These are phyloP conservation scores for Termitomyces sp. DNA, from an alignment of 768 basidiomycete species.

Conservation along the genomic window DNA sequence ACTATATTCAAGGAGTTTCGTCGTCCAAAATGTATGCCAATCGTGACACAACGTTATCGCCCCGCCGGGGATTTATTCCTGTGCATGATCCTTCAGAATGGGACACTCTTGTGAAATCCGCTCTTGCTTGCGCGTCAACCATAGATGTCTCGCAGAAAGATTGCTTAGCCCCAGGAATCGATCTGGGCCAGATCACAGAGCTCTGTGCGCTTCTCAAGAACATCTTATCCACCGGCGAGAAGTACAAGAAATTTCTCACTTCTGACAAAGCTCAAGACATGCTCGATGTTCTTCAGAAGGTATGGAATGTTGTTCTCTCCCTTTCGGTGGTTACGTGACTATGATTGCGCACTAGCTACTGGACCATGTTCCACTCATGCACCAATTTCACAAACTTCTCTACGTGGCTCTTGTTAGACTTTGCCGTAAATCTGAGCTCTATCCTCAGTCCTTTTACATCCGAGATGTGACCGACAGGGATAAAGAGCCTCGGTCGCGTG, in stretches of 20 bases:
- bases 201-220: background rate
- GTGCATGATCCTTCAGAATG: too few species aligned
- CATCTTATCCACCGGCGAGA: conserved; percentile 7
- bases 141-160: background rate
- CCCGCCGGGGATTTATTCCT: too few species aligned
- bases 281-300: conserved; percentile 24
- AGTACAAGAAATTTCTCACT: conserved; percentile 12
- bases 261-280: conserved; percentile 13
- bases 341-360: conserved; percentile 12
- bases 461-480: background rate
- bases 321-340: background rate
- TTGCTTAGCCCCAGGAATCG: background rate
- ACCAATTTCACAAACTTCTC: conserved; percentile 4
- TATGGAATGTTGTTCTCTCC: background rate
- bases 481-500: conserved; percentile 6
- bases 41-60: too few species aligned
- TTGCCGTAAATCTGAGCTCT: conserved; percentile 20
- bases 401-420: too few species aligned
- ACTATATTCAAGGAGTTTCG: too few species aligned
- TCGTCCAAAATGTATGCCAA: too few species aligned
- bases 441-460: conserved; percentile 22
- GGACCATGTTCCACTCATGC: conserved; percentile 11
- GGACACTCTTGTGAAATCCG: background rate
- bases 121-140: background rate
- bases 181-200: background rate